A percentile compares a stretch with the other conserved stretches of the same genome.
These are phyloP conservation scores for Phytopythium mirpurense DNA, from an alignment of 352 stramenopile species.

Conservation along the genomic window DNA sequence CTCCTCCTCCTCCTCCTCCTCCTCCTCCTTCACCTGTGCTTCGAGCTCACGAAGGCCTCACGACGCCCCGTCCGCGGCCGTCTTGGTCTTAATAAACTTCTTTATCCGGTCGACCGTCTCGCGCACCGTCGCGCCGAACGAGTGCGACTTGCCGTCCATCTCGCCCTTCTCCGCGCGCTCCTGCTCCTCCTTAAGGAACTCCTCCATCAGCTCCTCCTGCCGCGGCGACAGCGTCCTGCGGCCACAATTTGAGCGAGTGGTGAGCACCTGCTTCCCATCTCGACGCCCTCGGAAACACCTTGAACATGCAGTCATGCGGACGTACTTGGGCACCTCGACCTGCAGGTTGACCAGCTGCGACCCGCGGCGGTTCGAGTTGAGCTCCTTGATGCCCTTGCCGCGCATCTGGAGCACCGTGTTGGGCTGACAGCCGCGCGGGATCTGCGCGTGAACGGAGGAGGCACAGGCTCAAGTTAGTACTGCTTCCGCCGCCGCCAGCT, in stretches of 20 bases:
- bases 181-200: conserved; percentile 92
- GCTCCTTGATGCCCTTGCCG: conserved; percentile 94
- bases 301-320: too few species aligned
- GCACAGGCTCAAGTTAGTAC: not conserved
- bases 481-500: too few species aligned
- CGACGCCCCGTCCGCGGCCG: conserved; percentile 14
- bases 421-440: conserved; percentile 93
- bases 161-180: conserved; percentile 61
- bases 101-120: conserved; percentile 88
- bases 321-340: conserved; percentile 92
- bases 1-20: too few species aligned
- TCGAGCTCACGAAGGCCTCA: not conserved
- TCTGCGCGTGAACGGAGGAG: conserved; percentile 17
- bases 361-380: conserved; percentile 90
- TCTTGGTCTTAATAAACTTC: conserved; percentile 79
- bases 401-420: conserved; percentile 95
- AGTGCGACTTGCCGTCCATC: conserved; percentile 76
- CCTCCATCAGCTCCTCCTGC: conserved; percentile 95
- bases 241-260: conserved; percentile 4
- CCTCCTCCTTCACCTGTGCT: too few species aligned
- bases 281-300: not conserved
- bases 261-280: not conserved
- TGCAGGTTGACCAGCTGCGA: conserved; percentile 97
- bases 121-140: conserved; percentile 73
- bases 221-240: conserved; percentile 83